Conservation (phyloP, 2,329 filamentous ascomycete genomes). For the Zalaria obscura region DNA sequence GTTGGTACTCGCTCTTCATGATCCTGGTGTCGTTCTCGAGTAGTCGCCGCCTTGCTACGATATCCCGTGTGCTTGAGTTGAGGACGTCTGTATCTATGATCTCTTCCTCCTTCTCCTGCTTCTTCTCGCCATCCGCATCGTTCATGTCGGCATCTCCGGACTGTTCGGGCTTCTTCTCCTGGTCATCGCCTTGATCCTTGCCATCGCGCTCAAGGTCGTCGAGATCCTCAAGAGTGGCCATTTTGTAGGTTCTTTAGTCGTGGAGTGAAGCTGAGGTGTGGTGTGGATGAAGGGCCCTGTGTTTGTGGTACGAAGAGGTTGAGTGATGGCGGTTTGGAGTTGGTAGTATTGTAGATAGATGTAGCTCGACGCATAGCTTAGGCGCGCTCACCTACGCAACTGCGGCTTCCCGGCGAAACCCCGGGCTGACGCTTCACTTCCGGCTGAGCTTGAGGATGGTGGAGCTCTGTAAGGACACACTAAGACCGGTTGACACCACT, state of each 20-base stretch:
- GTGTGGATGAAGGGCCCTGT: no score
- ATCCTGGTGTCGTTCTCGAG: constrained; percentile 96
- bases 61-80: constrained; percentile 84
- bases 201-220: constrained; percentile 74
- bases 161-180: constrained; percentile 40
- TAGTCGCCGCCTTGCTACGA: constrained; percentile 76
- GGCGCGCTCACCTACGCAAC: no score
- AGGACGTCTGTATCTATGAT: constrained; percentile 89
- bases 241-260: constrained; percentile 23
- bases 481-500: no score
- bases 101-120: constrained; percentile 57
- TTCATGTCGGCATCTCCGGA: constrained; percentile 77
- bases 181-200: constrained; percentile 39
- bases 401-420: no score
- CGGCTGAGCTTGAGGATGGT: no score
- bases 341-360: no score
- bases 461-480: no score
- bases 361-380: no score
- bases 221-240: constrained; percentile 87
- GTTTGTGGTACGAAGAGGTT: no score
- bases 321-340: no score
- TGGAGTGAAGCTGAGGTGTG: no score
- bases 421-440: no score
- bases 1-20: constrained; percentile 94
- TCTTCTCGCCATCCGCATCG: constrained; percentile 51